phyloP scores from a whole-genome alignment of 495 filamentous ascomycete species.

The Hypoxylon subgilvum region DNA sequence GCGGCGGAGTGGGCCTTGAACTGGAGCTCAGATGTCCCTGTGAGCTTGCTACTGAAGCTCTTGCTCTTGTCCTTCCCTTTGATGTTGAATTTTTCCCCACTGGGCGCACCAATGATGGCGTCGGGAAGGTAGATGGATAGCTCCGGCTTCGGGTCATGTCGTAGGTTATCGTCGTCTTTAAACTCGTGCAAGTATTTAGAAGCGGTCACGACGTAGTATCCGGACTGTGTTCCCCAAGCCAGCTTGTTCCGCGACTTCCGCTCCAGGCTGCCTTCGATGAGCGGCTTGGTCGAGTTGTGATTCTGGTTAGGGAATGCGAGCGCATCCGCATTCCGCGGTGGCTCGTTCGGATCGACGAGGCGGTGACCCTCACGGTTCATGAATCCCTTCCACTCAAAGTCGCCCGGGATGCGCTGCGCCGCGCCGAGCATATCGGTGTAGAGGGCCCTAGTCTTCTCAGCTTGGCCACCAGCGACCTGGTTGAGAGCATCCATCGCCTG shows the following conservation, averaged over 20 bases:
- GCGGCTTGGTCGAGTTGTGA: conserved; percentile 76
- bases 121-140: conserved; percentile 91
- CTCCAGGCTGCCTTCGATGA: conserved; percentile 87
- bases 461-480: conserved; percentile 74
- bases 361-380: conserved; percentile 66
- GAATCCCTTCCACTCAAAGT: conserved; percentile 94
- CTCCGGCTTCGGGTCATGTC: conserved; percentile 81
- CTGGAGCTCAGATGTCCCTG: conserved; percentile 57
- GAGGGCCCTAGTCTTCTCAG: conserved; percentile 77
- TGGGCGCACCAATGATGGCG: conserved; percentile 75
- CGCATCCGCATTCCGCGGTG: conserved; percentile 70
- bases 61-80: conserved; percentile 84
- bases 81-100: conserved; percentile 84
- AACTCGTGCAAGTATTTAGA: conserved; percentile 92
- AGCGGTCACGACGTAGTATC: conserved; percentile 88
- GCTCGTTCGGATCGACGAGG: conserved; percentile 79
- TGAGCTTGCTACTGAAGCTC: conserved; percentile 58
- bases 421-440: conserved; percentile 81
- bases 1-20: conserved; percentile 72
- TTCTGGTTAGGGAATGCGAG: conserved; percentile 87
- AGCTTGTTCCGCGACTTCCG: conserved; percentile 80
- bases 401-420: conserved; percentile 79
- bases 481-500: conserved; percentile 79
- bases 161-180: conserved; percentile 87
- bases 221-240: conserved; percentile 74